Conservation (phyloP, 2,329 filamentous ascomycete species). For the Aspergillus cejpii region DNA sequence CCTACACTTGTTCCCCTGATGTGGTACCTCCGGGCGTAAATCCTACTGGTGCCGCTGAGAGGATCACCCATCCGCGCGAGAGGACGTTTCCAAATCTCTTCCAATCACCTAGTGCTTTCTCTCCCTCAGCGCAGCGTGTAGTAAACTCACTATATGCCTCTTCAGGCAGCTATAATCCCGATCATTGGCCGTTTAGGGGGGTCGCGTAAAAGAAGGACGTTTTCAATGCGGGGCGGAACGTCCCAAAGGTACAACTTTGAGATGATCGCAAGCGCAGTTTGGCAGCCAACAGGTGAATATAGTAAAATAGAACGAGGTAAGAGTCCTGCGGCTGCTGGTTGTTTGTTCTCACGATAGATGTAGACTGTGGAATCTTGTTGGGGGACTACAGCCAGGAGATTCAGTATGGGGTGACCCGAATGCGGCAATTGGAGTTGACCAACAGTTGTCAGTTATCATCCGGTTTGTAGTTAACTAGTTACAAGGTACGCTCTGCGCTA, state of each 20-base stretch:
- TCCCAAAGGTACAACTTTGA: background rate
- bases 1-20: slow-evolving; percentile 6
- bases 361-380: slow-evolving; percentile 2
- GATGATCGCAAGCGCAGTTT: background rate
- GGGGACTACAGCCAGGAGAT: slow-evolving; percentile 11
- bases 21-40: slow-evolving; percentile 11
- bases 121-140: background rate
- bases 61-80: slow-evolving; percentile 18
- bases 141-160: background rate
- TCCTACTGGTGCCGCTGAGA: slow-evolving; percentile 10
- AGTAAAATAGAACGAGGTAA: background rate
- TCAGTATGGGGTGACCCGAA: slow-evolving; percentile 13
- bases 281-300: background rate
- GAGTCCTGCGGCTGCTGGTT: slow-evolving; percentile 1
- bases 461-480: no score
- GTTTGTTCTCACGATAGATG: slow-evolving; percentile 4
- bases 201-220: background rate
- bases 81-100: background rate
- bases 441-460: no score
- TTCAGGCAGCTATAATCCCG: background rate
- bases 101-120: background rate
- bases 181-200: background rate
- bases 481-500: no score
- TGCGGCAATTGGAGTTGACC: slow-evolving; percentile 11
- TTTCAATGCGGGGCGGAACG: background rate